A percentile compares a stretch with the other conserved stretches of the same genome.
Conservation (phyloP, 2,329 filamentous ascomycete species). For the Fusarium denticulatum region DNA sequence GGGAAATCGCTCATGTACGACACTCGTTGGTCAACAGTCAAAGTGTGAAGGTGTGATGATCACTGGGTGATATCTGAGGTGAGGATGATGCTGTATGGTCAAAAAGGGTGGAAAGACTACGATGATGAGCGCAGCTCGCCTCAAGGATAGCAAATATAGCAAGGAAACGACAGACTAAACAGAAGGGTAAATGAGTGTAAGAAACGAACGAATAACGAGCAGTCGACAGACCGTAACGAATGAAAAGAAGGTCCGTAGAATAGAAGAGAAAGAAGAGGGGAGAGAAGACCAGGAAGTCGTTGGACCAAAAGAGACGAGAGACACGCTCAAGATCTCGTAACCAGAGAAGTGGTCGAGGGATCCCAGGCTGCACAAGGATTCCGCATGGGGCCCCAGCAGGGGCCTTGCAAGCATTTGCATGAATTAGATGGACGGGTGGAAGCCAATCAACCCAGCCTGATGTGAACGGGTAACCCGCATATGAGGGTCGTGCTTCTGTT, state of each 20-base stretch:
- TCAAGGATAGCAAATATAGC: conserved; percentile 24
- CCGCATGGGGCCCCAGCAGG: conserved; percentile 19
- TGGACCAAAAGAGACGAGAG: conserved; percentile 25
- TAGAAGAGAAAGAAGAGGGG: conserved; percentile 23
- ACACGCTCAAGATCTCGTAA: conserved; percentile 25
- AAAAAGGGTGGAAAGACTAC: conserved; percentile 30
- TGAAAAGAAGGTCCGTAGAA: conserved; percentile 12
- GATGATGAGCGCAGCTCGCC: conserved; percentile 41
- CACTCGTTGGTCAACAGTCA: conserved; percentile 34
- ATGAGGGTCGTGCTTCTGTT: conserved; percentile 37
- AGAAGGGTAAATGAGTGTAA: conserved; percentile 21
- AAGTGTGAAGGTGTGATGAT: conserved; percentile 23
- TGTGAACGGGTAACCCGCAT: conserved; percentile 28
- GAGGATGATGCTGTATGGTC: neutral
- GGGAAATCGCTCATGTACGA: conserved; percentile 23
- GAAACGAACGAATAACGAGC: conserved; percentile 34
- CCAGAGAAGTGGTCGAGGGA: conserved; percentile 32
- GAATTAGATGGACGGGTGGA: conserved; percentile 23
- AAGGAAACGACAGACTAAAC: conserved; percentile 23
- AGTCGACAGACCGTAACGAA: conserved; percentile 19
- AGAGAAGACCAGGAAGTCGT: conserved; percentile 20
- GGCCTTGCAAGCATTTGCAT: conserved; percentile 39
- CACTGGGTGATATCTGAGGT: conserved; percentile 1
- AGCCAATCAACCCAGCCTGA: conserved; percentile 30
- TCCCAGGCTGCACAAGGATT: conserved; percentile 18